These are phyloP conservation scores for Kodamaea jinghongensis DNA, from an alignment of 805 yeast species.

Conservation along the genomic window DNA sequence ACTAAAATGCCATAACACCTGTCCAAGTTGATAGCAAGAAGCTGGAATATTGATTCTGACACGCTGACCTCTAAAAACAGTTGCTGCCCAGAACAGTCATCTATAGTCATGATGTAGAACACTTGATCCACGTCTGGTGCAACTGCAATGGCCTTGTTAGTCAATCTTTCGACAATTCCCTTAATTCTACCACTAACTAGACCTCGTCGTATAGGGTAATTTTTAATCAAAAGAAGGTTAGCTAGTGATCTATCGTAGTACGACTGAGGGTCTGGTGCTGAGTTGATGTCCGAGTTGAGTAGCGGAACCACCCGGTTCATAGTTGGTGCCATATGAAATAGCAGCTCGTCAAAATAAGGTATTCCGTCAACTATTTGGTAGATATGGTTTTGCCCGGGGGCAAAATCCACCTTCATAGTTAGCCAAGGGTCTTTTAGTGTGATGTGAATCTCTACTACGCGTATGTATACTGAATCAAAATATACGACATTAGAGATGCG, in stretches of 20 bases:
- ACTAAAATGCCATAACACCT: constrained; percentile 24
- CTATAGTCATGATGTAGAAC: constrained; percentile 22
- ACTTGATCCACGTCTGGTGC: constrained; percentile 8
- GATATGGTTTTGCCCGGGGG: constrained; percentile 35
- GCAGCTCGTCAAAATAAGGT: constrained; percentile 31
- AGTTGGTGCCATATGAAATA: constrained; percentile 33
- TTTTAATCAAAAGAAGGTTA: constrained; percentile 19
- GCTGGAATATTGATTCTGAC: constrained; percentile 8
- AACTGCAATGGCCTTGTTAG: constrained; percentile 2
- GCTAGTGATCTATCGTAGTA: constrained; percentile 7
- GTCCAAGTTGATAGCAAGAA: constrained; percentile 15
- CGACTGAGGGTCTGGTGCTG: constrained; percentile 8
- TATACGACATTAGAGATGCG: not conserved
- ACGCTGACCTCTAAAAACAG: constrained; percentile 29
- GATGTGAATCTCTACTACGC: not conserved
- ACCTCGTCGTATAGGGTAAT: constrained; percentile 31
- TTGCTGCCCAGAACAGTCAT: constrained; percentile 31
- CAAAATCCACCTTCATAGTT: constrained; percentile 22
- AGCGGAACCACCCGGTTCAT: constrained; percentile 21
- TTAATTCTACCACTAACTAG: constrained; percentile 28
- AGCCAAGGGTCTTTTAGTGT: too few species aligned
- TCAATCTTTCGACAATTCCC: constrained; percentile 12
- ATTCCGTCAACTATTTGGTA: constrained; percentile 5
- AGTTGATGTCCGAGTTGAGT: constrained; percentile 29
- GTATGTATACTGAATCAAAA: not conserved